Base-by-base conservation (phyloP, 768 basidiomycete species). In the Amyloporia xantha region DNA sequence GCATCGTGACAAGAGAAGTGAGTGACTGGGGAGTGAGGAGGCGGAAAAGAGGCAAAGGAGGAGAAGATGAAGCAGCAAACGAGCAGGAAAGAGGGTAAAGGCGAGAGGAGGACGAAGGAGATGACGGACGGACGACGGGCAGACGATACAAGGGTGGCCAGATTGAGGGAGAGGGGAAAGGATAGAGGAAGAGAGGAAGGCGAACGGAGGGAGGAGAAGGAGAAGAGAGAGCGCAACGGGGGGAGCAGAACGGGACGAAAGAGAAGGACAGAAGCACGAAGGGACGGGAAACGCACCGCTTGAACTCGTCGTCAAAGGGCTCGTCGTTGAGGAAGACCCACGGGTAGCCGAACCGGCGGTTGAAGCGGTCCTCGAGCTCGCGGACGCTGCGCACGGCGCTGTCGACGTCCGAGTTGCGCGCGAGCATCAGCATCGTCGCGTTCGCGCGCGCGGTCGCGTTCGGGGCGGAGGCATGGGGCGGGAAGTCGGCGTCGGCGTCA, bases 311-410 rank as follows among this genome's bases (percentile, higher is more conserved):
- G 12, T 76, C 71, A 65, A 95, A 95, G 0, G 79, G 77, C 53
- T 79, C 77, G 42, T 96, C 92, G 62, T 95, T 95, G 51, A 97
- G 70, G 67, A 96, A 86, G 21, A 91, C 83, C 65, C 88, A 96
- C 3, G 91, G 89, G 59, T 96, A 95, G 19, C 76, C 73, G 56
- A 79, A 86, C 52, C 74, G 77, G 38, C 72, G 69, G 66, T 97
- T 97, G 70, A 96, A 96, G 35, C 86, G 72, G 61, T 90, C 85
- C 68, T 98, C 95, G 68, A 91, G 67, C 63, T 86, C 77, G 53
- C 76, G 76, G 55, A 92, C 81, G 54, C 82, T 84, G 33, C 68
- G 66, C 46, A 86, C 66, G 38, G 82, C 76, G 15, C 75, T 73
- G n/a, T 73, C 54, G 5, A 84, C 55, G 51, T 89, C 86, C 26